Evolutionary conservation across 345 rosid genomes (phyloP), one percentile per base, ranked within the genome.

Genomic region (Sisymbrium irio): DNA sequence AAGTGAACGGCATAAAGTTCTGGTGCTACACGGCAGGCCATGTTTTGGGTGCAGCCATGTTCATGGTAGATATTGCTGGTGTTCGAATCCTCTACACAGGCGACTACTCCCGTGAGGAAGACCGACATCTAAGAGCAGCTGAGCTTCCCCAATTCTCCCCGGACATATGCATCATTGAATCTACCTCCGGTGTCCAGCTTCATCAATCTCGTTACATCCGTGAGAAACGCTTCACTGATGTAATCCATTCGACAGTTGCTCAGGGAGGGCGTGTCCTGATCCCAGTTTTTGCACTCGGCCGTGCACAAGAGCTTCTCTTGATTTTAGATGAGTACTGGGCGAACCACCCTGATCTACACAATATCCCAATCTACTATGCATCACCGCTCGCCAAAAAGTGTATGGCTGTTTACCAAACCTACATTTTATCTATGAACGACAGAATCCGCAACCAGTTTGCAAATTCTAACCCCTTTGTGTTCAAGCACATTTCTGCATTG

Each of bases 21-120:
- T 94, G 97, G 98, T 94, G 98, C 74, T 94, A 94, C 73, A 88
- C 98, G 19, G 98, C 98, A 69, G 98, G 98, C 57, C 97, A 94
- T 73, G 97, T 94, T 50, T 96, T 94, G 63, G 98, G 98, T 65
- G 98, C 98, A 78, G 96, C 97, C 46, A 94, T 91, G 98, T 94
- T 94, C 71, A 94, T 94, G 97, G 98, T 91, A 20, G 97, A 94
- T 71, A 83, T 94, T 71, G 97, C 98, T 6, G 88, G 97, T 74
- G 97, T 94, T 18, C 89, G 95, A 59, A 85, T 88, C 55, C 97
- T 94, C 64, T 94, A 94, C 68, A 91, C 96, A 18, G 98, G 98
- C 41, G 98, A 94, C 47, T 94, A 94, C 62, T 94, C 98, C 36
- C 89, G 96, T 14, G 96, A 91, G 81, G 98, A 94, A 82, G 97